These are phyloP conservation scores for Hevea brasiliensis DNA, from an alignment of 345 rosid genomes.

Conservation along the genomic window DNA sequence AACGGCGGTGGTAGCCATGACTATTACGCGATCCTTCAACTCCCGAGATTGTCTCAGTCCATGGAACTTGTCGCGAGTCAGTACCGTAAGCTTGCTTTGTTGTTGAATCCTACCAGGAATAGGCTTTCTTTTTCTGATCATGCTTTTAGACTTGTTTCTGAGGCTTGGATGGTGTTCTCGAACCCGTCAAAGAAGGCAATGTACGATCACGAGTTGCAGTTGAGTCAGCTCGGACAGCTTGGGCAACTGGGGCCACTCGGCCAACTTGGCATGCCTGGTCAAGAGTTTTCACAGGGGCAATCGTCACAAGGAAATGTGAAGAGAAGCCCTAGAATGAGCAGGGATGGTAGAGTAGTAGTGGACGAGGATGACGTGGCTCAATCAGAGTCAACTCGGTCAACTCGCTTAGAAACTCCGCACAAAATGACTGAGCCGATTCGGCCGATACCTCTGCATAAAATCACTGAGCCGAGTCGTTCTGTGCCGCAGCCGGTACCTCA, in stretches of 20 bases:
- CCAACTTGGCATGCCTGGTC: slow-evolving; percentile 3
- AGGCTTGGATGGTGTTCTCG: slow-evolving; percentile 84
- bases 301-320: neutral
- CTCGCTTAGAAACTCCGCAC: slow-evolving; percentile 1
- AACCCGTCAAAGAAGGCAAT: slow-evolving; percentile 59
- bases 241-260: slow-evolving; percentile 28
- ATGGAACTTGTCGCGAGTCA: slow-evolving; percentile 74
- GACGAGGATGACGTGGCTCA: slow-evolving; percentile 8
- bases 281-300: neutral
- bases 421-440: slow-evolving; percentile 27
- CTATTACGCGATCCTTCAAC: slow-evolving; percentile 84
- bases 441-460: slow-evolving; percentile 10
- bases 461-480: neutral
- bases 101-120: slow-evolving; percentile 65
- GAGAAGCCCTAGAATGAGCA: neutral
- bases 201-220: slow-evolving; percentile 68
- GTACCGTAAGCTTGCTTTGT: slow-evolving; percentile 73
- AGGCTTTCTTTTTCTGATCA: slow-evolving; percentile 70
- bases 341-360: neutral
- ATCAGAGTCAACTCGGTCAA: neutral
- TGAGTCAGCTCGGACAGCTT: slow-evolving; percentile 57
- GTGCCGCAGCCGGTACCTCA: neutral
- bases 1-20: slow-evolving; percentile 36
- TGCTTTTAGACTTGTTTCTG: slow-evolving; percentile 65
- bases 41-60: slow-evolving; percentile 58